Percentiles rank a stretch among this genome's conserved stretches.
Conservation (phyloP, 2,329 filamentous ascomycete genomes). For the Sclerotinia borealis region DNA sequence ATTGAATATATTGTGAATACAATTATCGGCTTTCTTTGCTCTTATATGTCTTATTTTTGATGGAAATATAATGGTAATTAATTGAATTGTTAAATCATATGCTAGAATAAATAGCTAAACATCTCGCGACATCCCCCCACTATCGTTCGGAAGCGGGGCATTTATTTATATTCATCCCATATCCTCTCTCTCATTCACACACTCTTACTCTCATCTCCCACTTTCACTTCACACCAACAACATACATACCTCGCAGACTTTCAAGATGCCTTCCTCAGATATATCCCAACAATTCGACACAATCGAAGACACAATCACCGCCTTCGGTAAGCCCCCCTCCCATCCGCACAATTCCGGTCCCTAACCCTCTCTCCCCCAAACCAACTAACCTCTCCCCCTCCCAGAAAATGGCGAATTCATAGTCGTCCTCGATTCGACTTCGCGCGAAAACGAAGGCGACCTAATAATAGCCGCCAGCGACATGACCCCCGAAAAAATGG, state of each 20-base stretch:
- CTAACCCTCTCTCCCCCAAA: constrained; percentile 7
- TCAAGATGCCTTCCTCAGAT: constrained; percentile 29
- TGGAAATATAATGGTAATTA: too few relatives aligned
- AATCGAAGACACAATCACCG: constrained; percentile 58
- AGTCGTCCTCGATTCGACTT: constrained; percentile 85
- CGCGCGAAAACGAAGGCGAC: constrained; percentile 96
- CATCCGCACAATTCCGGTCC: neutral
- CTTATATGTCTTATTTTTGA: too few relatives aligned
- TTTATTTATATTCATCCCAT: constrained; percentile 7
- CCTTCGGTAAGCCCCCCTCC: constrained; percentile 49
- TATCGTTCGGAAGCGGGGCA: constrained; percentile 11
- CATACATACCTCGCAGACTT: neutral
- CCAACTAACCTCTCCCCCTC: constrained; percentile 13
- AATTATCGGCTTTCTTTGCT: too few relatives aligned
- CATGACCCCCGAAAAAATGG: constrained; percentile 84
- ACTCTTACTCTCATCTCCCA: neutral
- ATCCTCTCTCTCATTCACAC: neutral
- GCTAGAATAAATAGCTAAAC: too few relatives aligned
- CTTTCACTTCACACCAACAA: neutral
- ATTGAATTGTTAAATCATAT: neutral
- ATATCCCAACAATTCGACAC: constrained; percentile 48
- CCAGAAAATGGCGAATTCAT: constrained; percentile 81
- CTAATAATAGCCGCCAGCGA: constrained; percentile 87
- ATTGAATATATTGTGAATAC: neutral
- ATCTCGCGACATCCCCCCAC: constrained; percentile 5